These are phyloP conservation scores for Phytophthora uliginosa DNA, from an alignment of 352 stramenopile species.

Conservation along the genomic window DNA sequence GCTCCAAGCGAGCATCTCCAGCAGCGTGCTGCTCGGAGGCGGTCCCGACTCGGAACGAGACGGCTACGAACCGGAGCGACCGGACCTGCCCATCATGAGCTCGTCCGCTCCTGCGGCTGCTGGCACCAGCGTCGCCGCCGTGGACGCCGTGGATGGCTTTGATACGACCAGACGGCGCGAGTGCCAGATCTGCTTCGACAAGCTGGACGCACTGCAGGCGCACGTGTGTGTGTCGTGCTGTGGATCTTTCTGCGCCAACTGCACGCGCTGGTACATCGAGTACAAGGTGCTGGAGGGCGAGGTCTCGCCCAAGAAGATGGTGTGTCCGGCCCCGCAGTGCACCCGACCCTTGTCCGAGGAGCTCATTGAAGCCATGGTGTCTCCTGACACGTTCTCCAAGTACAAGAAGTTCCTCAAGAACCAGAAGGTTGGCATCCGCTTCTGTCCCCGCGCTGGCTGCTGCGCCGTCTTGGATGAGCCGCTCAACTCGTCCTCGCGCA, in stretches of 20 bases:
- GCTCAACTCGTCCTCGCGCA: conserved; percentile 51
- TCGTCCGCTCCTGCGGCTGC: conserved; percentile 22
- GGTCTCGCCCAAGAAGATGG: conserved; percentile 78
- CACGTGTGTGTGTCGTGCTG: conserved; percentile 61
- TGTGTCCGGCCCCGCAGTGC: conserved; percentile 76
- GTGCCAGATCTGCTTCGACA: conserved; percentile 86
- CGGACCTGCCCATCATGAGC: conserved; percentile 20
- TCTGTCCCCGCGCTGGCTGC: conserved; percentile 76
- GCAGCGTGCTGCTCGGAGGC: conserved; percentile 27
- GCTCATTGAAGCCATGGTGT: conserved; percentile 64
- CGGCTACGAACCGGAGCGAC: conserved; percentile 25
- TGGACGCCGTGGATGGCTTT: conserved; percentile 28
- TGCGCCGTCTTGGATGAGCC: conserved; percentile 69
- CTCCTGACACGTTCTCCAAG: conserved; percentile 60
- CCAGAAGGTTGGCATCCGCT: conserved; percentile 73
- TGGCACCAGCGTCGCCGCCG: conserved; percentile 3
- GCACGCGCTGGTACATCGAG: conserved; percentile 79
- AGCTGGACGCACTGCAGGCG: conserved; percentile 50
- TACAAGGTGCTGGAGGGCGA: conserved; percentile 84
- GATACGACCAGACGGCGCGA: conserved; percentile 43
- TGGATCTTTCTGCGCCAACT: conserved; percentile 64
- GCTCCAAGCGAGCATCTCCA: conserved; percentile 61
- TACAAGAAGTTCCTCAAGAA: conserved; percentile 76
- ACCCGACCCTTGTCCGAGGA: conserved; percentile 54
- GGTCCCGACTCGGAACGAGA: conserved; percentile 11